Conservation (phyloP, 164 flowering plant genomes). For the Vitis amurensis region DNA sequence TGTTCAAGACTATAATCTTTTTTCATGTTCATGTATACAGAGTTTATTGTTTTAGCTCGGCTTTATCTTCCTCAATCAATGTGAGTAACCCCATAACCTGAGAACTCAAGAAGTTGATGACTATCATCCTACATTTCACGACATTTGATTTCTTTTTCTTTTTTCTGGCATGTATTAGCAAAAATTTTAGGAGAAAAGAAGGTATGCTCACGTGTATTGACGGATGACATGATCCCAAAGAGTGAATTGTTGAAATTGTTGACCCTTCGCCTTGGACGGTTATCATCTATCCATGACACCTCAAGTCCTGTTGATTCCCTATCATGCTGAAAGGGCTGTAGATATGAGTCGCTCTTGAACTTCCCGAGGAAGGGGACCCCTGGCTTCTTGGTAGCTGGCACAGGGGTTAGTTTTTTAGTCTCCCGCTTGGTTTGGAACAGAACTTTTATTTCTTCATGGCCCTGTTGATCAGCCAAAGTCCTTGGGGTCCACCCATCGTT, state of each 20-base stretch:
- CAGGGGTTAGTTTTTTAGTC: neutral
- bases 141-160: too few species aligned
- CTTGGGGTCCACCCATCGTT: constrained; percentile 51
- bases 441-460: constrained; percentile 49
- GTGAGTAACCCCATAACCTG: too few species aligned
- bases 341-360: constrained; percentile 36
- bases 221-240: constrained; percentile 47
- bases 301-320: constrained; percentile 10
- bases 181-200: neutral
- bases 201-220: constrained; percentile 26
- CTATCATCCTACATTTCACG: too few species aligned
- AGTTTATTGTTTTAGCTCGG: too few species aligned
- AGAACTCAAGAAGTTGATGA: too few species aligned
- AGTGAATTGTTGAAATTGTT: constrained; percentile 45
- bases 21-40: too few species aligned
- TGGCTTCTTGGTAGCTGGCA: neutral
- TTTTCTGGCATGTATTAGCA: too few species aligned
- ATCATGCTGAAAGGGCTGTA: constrained; percentile 17
- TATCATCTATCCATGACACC: constrained; percentile 5
- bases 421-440: constrained; percentile 24
- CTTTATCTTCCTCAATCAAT: too few species aligned
- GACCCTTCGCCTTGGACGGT: constrained; percentile 23
- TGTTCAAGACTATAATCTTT: too few species aligned
- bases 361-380: constrained; percentile 8
- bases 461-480: constrained; percentile 56